Evolutionary conservation across 139 green algal genomes (phyloP).

Genomic region (Picochlorum sp.): DNA sequence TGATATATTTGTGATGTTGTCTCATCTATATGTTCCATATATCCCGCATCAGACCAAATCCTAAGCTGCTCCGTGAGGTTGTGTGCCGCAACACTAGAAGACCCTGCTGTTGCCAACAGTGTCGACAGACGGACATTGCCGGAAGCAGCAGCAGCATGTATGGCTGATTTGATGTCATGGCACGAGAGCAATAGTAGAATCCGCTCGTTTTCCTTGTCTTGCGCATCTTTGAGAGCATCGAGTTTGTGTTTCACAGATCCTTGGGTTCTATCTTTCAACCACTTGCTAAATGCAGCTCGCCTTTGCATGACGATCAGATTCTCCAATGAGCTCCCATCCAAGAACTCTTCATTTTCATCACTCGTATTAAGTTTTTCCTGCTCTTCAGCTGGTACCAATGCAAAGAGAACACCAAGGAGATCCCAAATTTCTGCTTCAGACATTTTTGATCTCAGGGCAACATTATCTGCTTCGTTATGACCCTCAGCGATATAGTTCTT

Average conservation of each 20-base stretch:
- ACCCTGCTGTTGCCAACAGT: slow-evolving; percentile 47
- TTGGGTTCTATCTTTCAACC: slow-evolving; percentile 38
- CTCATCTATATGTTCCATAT: slow-evolving; percentile 27
- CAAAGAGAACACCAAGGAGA: slow-evolving; percentile 56
- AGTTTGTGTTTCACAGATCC: not conserved
- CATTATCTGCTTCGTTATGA: no score
- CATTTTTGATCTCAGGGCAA: slow-evolving; percentile 8
- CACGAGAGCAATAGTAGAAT: slow-evolving; percentile 59
- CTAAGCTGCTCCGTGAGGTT: slow-evolving; percentile 54
- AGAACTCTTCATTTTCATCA: slow-evolving; percentile 13
- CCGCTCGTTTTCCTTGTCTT: not conserved
- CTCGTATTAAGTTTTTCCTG: not conserved
- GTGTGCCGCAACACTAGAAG: not conserved
- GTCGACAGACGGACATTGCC: slow-evolving; percentile 65
- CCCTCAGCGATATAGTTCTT: not conserved
- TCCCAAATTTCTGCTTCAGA: slow-evolving; percentile 60
- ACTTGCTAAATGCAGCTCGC: slow-evolving; percentile 35
- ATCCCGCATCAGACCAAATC: slow-evolving; percentile 39
- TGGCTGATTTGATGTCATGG: slow-evolving; percentile 38
- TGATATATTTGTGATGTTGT: slow-evolving; percentile 43
- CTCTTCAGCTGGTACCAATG: slow-evolving; percentile 5
- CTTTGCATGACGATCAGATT: slow-evolving; percentile 26
- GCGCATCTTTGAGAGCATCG: not conserved
- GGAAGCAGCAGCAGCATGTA: slow-evolving; percentile 37
- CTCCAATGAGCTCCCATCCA: not conserved